A percentile compares a stretch with the other conserved stretches of the same genome.
Conservation (phyloP, 208 protist species). For the Crithidia fasciculata region DNA sequence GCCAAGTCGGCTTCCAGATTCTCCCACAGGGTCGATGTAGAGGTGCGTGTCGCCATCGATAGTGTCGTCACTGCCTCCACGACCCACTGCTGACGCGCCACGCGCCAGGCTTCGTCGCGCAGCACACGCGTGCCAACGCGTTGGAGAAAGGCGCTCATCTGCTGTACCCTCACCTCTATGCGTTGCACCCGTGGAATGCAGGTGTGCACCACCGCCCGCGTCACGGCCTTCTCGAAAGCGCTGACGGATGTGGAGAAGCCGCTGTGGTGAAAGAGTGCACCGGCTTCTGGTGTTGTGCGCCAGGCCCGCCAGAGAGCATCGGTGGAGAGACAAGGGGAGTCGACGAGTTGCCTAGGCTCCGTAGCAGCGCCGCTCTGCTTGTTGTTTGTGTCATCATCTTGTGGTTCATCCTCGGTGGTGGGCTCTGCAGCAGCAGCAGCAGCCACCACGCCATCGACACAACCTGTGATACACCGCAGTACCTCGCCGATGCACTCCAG, state of each 20-base stretch:
- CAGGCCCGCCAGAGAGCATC: conserved; percentile 10
- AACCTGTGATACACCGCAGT: neutral
- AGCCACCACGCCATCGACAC: neutral
- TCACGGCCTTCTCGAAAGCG: conserved; percentile 11
- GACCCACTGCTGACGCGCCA: neutral
- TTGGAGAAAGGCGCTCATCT: neutral
- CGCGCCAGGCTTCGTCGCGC: neutral
- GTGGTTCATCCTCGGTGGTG: too few relatives aligned
- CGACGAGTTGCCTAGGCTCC: too few relatives aligned
- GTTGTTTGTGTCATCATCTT: too few relatives aligned
- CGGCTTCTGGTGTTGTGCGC: neutral
- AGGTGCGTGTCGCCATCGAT: neutral
- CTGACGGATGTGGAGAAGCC: conserved; percentile 21
- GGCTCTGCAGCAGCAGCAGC: neutral
- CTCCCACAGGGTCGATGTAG: neutral
- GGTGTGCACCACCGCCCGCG: neutral
- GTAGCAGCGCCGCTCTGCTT: too few relatives aligned
- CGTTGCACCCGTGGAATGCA: conserved; percentile 8
- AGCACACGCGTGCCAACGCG: neutral
- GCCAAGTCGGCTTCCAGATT: conserved; percentile 4
- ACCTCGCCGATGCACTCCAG: conserved; percentile 8
- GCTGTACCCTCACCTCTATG: conserved; percentile 1
- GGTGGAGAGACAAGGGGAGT: neutral
- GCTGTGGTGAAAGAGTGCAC: conserved; percentile 11
- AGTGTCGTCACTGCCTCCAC: conserved; percentile 3